A percentile compares a stretch with the other conserved stretches of the same genome.
These are phyloP conservation scores for Haplosporangium gracile DNA, from an alignment of 192 early-diverging fungal genomes.

Conservation along the genomic window DNA sequence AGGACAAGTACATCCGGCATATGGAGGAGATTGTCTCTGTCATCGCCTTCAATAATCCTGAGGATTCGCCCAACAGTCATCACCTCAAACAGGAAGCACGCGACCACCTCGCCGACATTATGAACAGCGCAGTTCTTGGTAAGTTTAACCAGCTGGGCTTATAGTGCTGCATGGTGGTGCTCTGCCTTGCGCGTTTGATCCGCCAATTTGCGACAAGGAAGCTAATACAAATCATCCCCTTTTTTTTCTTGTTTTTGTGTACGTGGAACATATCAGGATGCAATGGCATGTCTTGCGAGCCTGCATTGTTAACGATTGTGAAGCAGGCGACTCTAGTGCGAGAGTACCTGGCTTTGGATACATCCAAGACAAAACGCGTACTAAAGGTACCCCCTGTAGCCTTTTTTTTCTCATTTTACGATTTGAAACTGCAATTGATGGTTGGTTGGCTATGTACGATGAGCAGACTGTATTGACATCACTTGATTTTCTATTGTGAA, in stretches of 20 bases:
- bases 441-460: background rate
- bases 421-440: background rate
- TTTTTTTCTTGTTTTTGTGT: slow-evolving; percentile 1
- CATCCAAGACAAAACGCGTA: slow-evolving; percentile 53
- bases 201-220: background rate
- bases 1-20: slow-evolving; percentile 55
- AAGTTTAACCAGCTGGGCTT: slow-evolving; percentile 11
- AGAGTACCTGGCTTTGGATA: slow-evolving; percentile 59
- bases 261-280: slow-evolving; percentile 41
- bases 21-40: slow-evolving; percentile 67
- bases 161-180: background rate
- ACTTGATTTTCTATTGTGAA: background rate
- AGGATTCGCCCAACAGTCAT: slow-evolving; percentile 63
- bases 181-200: slow-evolving; percentile 10
- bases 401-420: background rate
- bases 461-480: background rate
- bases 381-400: slow-evolving; percentile 18
- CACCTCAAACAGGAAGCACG: slow-evolving; percentile 67
- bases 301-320: slow-evolving; percentile 66
- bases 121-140: slow-evolving; percentile 79
- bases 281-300: slow-evolving; percentile 58
- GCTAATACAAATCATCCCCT: background rate
- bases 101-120: slow-evolving; percentile 67
- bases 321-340: slow-evolving; percentile 71
- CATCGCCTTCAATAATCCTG: slow-evolving; percentile 75